Evolutionary conservation across 441 rosid genomes (phyloP), one percentile per base, ranked within the genome.

Genomic region (Brassica hybrid): DNA sequence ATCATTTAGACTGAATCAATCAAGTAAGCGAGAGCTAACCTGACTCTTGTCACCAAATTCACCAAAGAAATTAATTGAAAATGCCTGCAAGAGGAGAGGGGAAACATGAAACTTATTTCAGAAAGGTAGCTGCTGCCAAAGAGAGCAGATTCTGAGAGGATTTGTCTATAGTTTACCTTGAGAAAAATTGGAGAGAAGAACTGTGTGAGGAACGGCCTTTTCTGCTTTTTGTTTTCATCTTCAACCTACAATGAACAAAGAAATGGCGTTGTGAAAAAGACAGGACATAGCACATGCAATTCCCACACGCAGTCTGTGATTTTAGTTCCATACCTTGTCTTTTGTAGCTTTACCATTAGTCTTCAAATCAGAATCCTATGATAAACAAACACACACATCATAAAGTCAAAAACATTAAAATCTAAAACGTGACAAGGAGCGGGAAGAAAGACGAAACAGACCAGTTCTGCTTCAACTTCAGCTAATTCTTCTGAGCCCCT

Each of bases 21-120:
- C 34, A 7, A 56, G 32, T 7, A 21, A 56, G 30, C 17, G 36
- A 76, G 48, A 45, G 77, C 79, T 54, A 56, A 59, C 97, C 97
- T 93, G 99, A 83, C 99, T 95, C 89, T 88, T 95, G 86, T 95
- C 99, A 68, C 99, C 98, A 92, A 93, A 91, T 88, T 95, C 99
- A 17, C 99, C 99, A 80, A 95, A 93, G 83, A 95, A 93, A 7
- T 92, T 93, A 62, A 95, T 89, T 41, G 98, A 95, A 85, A 93
- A 95, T n/a, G 99, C 99, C 99, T 95, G 92, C 79, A 80, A 72
- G 43, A 48, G 78, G 21, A 68, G 32, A 52, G 58, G 18, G 8
- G 10, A 58, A 63, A 19, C 11, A 68, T 30, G 56, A 72, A 79
- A 79, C 60, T 72, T 10, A 56, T 73, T 58, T 21, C 63, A 59